Evolutionary conservation across 2,329 filamentous ascomycete species (phyloP).

Genomic region (Pseudogymnoascus sp.): DNA sequence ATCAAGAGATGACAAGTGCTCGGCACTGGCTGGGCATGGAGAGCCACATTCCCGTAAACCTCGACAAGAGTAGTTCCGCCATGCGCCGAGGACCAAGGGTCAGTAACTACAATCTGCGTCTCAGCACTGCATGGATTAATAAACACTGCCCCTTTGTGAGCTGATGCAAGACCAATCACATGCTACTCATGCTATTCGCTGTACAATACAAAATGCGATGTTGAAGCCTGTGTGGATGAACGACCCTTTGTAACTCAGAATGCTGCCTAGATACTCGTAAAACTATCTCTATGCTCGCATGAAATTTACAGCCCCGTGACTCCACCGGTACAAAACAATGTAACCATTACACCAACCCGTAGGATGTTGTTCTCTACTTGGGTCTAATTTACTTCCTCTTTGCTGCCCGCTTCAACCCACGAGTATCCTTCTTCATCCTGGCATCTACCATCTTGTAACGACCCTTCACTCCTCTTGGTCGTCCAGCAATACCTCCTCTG

Average conservation of each 20-base stretch:
- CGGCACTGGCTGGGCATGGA: neutral
- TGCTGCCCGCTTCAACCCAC: conserved; percentile 72
- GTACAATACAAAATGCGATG: neutral
- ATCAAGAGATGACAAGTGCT: neutral
- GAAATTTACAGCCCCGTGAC: neutral
- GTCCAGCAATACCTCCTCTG: conserved; percentile 78
- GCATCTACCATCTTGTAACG: conserved; percentile 96
- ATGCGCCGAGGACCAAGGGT: neutral
- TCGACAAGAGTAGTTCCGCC: neutral
- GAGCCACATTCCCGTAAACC: neutral
- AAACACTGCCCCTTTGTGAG: neutral
- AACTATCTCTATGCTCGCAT: neutral
- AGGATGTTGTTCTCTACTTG: neutral
- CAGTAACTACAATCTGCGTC: neutral
- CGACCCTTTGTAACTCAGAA: too few relatives aligned
- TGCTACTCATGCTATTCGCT: neutral
- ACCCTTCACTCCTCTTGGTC: conserved; percentile 88
- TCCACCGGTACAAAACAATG: conserved; percentile 2
- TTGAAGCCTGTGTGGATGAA: neutral
- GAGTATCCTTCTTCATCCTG: conserved; percentile 91
- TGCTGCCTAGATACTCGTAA: neutral
- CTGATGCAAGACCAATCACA: neutral
- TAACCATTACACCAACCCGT: neutral
- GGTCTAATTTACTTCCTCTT: conserved; percentile 58
- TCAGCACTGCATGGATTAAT: neutral